A percentile compares a stretch with the other conserved stretches of the same genome.
Evolutionary conservation across 805 yeast genomes (phyloP).

Genomic region (Tetrapisispora arboricola): DNA sequence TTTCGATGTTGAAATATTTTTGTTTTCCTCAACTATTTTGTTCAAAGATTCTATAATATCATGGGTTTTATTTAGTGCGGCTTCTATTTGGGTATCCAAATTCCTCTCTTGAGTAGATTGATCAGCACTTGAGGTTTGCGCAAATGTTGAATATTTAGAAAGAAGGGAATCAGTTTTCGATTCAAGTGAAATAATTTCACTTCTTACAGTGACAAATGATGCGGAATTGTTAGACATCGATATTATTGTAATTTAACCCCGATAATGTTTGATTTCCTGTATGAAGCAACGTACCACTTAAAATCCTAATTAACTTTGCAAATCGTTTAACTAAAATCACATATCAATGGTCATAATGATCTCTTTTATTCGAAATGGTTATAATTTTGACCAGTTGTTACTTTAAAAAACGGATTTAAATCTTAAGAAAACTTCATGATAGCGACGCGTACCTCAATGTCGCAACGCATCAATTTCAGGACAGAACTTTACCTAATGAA

Average conservation of each 20-base stretch:
- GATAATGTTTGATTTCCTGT: no score
- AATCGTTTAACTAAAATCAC: not conserved
- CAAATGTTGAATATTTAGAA: slow-evolving; percentile 44
- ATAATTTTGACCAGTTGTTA: not conserved
- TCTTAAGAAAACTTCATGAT: not conserved
- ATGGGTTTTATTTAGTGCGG: slow-evolving; percentile 42
- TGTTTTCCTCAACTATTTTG: slow-evolving; percentile 46
- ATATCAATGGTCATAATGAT: no score
- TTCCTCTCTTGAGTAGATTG: slow-evolving; percentile 40
- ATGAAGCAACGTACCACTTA: no score
- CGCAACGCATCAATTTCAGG: no score
- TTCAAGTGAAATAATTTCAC: slow-evolving; percentile 61
- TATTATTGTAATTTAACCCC: no score
- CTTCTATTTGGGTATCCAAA: slow-evolving; percentile 40
- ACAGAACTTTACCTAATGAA: no score
- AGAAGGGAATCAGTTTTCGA: slow-evolving; percentile 50
- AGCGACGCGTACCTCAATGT: not conserved
- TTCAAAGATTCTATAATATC: slow-evolving; percentile 42
- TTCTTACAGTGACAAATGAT: slow-evolving; percentile 56
- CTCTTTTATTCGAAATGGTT: no score
- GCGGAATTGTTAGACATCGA: not conserved
- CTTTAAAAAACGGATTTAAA: not conserved
- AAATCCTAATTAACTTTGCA: no score
- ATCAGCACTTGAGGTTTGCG: slow-evolving; percentile 39
- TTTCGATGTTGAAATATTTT: slow-evolving; percentile 57